A percentile compares a stretch with the other conserved stretches of the same genome.
phyloP scores from a whole-genome alignment of 306 rosid genomes.

The Casuarina equisetifolia region DNA sequence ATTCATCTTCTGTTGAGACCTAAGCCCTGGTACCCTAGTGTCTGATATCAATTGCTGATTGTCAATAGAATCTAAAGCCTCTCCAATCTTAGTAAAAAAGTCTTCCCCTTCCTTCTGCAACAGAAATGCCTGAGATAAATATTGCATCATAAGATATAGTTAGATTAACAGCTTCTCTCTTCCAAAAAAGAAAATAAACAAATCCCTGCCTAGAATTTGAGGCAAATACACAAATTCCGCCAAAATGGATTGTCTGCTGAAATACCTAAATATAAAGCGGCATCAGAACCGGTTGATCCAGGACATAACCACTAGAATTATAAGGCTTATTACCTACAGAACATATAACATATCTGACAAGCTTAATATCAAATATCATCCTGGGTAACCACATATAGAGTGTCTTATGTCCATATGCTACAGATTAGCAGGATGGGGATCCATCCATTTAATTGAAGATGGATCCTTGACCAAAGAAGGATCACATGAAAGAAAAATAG shows the following conservation, averaged over 20 bases:
- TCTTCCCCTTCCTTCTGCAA: constrained; percentile 81
- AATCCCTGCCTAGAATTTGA: constrained; percentile 10
- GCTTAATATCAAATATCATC: constrained; percentile 2
- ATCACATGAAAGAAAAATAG: background rate
- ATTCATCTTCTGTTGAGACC: constrained; percentile 58
- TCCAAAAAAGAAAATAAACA: background rate
- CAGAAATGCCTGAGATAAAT: constrained; percentile 59
- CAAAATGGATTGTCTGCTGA: constrained; percentile 14
- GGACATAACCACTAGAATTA: background rate
- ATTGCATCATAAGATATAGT: constrained; percentile 17
- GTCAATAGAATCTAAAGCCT: constrained; percentile 66
- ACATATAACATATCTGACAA: background rate
- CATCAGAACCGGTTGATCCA: constrained; percentile 1
- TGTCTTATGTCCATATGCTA: background rate
- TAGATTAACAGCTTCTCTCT: background rate
- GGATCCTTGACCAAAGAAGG: background rate
- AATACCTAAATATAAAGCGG: constrained; percentile 22
- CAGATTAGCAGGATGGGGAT: constrained; percentile 6
- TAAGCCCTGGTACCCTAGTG: constrained; percentile 39
- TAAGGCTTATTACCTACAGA: background rate
- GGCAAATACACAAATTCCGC: constrained; percentile 11
- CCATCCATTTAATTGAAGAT: background rate
- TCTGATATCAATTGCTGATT: constrained; percentile 45
- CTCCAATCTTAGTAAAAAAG: constrained; percentile 58
- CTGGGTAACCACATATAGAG: background rate